Base-by-base conservation (phyloP, 148 eudicot species). In the Vaccinium myrtillus region DNA sequence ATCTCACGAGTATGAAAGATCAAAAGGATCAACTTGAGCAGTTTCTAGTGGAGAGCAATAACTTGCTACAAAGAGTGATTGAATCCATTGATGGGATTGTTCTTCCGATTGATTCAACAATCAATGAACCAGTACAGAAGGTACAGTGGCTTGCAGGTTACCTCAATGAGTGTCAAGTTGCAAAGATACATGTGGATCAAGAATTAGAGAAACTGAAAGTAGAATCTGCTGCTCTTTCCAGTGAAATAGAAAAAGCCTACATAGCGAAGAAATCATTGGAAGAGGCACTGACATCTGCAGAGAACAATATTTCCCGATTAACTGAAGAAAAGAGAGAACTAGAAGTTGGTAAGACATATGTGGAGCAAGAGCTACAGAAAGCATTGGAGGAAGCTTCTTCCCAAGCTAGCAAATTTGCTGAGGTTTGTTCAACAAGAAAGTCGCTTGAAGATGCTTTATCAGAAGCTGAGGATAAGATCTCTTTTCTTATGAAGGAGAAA, bases 101-200 rank as follows among this genome's bases (percentile, higher is more conserved):
- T 77, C 86, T 89, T 83, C 93, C 94, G 6, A 82, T 32, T 82
- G 90, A 88, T 84, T 79, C 87, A 80, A 87, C 79, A 77, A 85
- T 91, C 50, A 86, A 91, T 82, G 93, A 91, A 49, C 98, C 96
- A 80, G 81, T 89, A 69, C 94, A 94, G 69, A 97, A 95, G 91
- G 87, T 95, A 70, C 87, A 88, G 54, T 90, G 96, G 98, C 83
- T 97, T 88, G 89, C 85, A 56, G 87, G 86, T 50, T 91, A 86
- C 87, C 76, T 95, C 14, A 86, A 74, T 87, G 95, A 93, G 82
- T 86, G 88, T 82, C 91, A 90, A 89, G 88, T 69, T 84, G 88
- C 90, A 77, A 94, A 94, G 84, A 86, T 36, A 75, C 81, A 79
- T 84, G 84, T 81, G 49, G 93, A 95, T 84, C 90, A 91, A 79